A percentile compares a stretch with the other conserved stretches of the same genome.
Evolutionary conservation across 192 early-diverging fungal genomes (phyloP).

Genomic region (Phlyctochytrium planicorne): DNA sequence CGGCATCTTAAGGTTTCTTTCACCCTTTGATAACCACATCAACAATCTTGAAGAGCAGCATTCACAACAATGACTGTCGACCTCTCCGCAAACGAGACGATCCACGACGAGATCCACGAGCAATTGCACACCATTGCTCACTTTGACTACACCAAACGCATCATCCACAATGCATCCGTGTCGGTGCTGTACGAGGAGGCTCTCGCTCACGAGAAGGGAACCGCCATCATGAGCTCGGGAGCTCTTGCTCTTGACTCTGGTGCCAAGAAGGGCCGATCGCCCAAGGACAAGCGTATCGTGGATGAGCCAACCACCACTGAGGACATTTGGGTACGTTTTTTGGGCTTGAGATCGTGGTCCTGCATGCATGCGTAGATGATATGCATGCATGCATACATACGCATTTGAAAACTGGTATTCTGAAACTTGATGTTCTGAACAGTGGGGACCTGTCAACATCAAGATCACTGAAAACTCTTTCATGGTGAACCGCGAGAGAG

Average conservation of each 20-base stretch:
- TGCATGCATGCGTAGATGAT: not conserved
- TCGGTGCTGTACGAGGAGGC: conserved; percentile 90
- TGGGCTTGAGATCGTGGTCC: not conserved
- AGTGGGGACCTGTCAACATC: conserved; percentile 96
- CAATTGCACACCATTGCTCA: conserved; percentile 62
- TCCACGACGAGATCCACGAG: conserved; percentile 56
- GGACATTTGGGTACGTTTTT: conserved; percentile 71
- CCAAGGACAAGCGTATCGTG: conserved; percentile 94
- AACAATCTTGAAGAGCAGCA: too few relatives aligned
- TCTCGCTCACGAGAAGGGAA: conserved; percentile 75
- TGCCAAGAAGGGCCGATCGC: conserved; percentile 84
- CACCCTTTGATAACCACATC: too few relatives aligned
- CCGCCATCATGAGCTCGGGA: conserved; percentile 83
- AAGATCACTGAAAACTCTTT: conserved; percentile 69
- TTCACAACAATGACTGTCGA: too few relatives aligned
- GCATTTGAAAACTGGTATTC: not conserved
- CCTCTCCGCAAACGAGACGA: conserved; percentile 4
- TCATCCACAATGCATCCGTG: conserved; percentile 80
- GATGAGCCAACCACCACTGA: conserved; percentile 77
- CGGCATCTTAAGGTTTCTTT: too few relatives aligned
- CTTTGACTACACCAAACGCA: conserved; percentile 75
- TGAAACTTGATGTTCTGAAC: too few relatives aligned
- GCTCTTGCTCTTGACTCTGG: conserved; percentile 86
- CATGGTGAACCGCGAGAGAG: conserved; percentile 88
- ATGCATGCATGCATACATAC: not conserved